These are phyloP conservation scores for Porodaedalea pini DNA, from an alignment of 1,284 basidiomycete genomes.

Conservation along the genomic window DNA sequence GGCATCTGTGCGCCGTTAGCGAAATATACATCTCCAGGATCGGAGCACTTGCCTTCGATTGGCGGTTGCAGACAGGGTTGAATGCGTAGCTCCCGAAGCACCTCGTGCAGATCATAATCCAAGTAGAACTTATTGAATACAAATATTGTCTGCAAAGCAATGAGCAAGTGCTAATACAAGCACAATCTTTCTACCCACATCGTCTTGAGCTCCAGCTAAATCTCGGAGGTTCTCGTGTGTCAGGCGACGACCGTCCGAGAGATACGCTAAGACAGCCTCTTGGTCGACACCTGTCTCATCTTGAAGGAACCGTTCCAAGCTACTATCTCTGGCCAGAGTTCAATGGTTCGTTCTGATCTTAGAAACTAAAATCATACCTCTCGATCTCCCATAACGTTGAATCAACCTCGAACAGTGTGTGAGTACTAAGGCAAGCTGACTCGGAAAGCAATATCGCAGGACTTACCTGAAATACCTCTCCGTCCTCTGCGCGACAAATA, in stretches of 20 bases:
- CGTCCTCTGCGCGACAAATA: slow-evolving; percentile 73
- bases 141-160: slow-evolving; percentile 55
- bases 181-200: slow-evolving; percentile 44
- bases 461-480: slow-evolving; percentile 50
- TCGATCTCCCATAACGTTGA: slow-evolving; percentile 70
- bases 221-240: slow-evolving; percentile 67
- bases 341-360: slow-evolving; percentile 4
- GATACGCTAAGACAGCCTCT: slow-evolving; percentile 67
- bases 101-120: slow-evolving; percentile 60
- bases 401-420: slow-evolving; percentile 44
- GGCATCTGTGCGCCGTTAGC: slow-evolving; percentile 40
- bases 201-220: slow-evolving; percentile 65
- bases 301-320: slow-evolving; percentile 61
- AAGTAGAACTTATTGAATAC: slow-evolving; percentile 78
- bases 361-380: slow-evolving; percentile 40
- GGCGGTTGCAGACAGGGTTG: slow-evolving; percentile 59
- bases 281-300: slow-evolving; percentile 64
- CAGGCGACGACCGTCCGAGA: slow-evolving; percentile 69
- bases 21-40: background rate
- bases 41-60: slow-evolving; percentile 53
- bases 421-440: background rate
- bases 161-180: slow-evolving; percentile 7
- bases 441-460: background rate
- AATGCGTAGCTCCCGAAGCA: slow-evolving; percentile 55
- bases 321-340: slow-evolving; percentile 44